Base-by-base conservation (phyloP, 225 moss, liverwort and hornwort genomes). In the Straminergon stramineum region DNA sequence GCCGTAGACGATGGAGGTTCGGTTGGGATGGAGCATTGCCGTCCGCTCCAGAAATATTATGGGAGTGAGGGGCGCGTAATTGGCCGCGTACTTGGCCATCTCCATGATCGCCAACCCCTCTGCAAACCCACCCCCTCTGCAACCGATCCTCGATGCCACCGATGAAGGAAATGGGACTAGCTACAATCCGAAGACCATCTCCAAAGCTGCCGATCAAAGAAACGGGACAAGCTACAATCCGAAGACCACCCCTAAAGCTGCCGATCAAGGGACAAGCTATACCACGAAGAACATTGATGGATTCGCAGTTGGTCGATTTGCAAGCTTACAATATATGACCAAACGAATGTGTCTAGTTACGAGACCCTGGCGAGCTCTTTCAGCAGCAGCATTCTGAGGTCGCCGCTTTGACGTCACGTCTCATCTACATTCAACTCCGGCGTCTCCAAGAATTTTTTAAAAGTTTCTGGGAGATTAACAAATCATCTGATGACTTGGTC, bases 1-100 rank as follows among this genome's bases (percentile, higher is more conserved):
- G 68, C 96, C 95, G 73, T 96, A 96, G 63, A 96, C 64, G 55
- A 96, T 89, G 34, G 96, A 95, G 48, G 89, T 89, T 67, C 92
- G 93, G 64, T 96, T 84, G 65, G 93, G 92, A 85, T 91, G 88
- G 10, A 96, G 88, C 13, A 56, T 64, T 15, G 96, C 94, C 75
- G 95, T 84, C 76, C 95, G 91, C 90, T 95, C 94, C 30, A 96
- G 89, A 81, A 88, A 96, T 45, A 86, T 91, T 24, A 96, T 66
- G 75, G 96, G 96, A 55, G 96, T 95, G 76, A 96, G 90, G 37
- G 94, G 88, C 17, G 75, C 86, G 85, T 95, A 92, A 78, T 96
- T 96, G 56, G 95, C 96, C 22, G 86, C 92, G 56, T 81, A 86
- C 80, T 94, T 92, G 43, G 92, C 91, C 88, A 84, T 85, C 74